phyloP scores from a whole-genome alignment of 352 stramenopile species.

The Aphanomyces euteiches region DNA sequence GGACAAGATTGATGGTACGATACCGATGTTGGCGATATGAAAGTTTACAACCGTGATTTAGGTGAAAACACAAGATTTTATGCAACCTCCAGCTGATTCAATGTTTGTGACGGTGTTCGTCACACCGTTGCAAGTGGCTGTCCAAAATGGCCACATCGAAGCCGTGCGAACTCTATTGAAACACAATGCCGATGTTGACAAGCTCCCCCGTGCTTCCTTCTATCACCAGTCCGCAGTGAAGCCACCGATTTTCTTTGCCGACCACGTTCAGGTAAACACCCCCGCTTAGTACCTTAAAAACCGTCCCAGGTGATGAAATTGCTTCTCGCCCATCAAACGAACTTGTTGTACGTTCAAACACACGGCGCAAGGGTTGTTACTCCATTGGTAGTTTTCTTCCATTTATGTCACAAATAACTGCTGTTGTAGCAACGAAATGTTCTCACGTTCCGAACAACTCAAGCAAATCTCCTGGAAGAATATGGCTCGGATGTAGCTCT shows the following conservation, averaged over 20 bases:
- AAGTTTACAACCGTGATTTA: conserved; percentile 16
- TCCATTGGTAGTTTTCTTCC: conserved; percentile 28
- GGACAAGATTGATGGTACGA: conserved; percentile 53
- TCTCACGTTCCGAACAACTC: conserved; percentile 56
- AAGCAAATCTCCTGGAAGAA: conserved; percentile 62
- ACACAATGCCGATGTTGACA: conserved; percentile 29
- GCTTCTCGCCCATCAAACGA: conserved; percentile 56
- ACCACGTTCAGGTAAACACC: conserved; percentile 42
- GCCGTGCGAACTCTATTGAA: conserved; percentile 40
- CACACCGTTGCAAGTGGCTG: conserved; percentile 28
- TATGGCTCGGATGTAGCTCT: conserved; percentile 67
- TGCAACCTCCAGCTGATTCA: conserved; percentile 37
- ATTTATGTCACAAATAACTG: not conserved
- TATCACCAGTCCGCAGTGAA: conserved; percentile 57
- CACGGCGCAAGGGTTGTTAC: conserved; percentile 24
- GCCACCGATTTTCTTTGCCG: conserved; percentile 68
- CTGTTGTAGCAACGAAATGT: conserved; percentile 49
- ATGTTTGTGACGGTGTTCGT: conserved; percentile 19
- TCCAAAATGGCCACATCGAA: conserved; percentile 38
- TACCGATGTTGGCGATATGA: not conserved
- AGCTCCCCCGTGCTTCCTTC: conserved; percentile 53
- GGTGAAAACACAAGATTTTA: conserved; percentile 59
- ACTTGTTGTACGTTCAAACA: conserved; percentile 58
- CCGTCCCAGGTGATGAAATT: conserved; percentile 50
- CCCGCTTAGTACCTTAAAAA: not conserved